A percentile compares a stretch with the other conserved stretches of the same genome.
These are phyloP conservation scores for Pyrrhoderma lamaoense DNA, from an alignment of 1,284 basidiomycete genomes.

Conservation along the genomic window DNA sequence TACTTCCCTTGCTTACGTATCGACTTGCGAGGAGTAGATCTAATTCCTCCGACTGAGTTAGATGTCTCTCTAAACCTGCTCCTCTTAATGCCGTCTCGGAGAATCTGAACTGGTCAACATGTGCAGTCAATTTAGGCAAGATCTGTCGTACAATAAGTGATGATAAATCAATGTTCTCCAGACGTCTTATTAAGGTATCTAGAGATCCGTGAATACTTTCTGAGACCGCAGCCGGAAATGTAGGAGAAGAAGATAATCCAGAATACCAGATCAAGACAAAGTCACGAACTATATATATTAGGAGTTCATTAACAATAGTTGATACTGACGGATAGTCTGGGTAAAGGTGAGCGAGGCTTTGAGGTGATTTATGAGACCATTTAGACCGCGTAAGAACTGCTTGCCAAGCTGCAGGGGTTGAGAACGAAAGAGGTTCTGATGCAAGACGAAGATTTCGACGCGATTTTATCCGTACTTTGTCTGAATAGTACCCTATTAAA, in stretches of 20 bases:
- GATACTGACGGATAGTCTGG: constrained; percentile 60
- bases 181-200: constrained; percentile 47
- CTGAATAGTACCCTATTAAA: constrained; percentile 50
- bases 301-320: constrained; percentile 63
- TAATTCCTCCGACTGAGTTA: constrained; percentile 81
- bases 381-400: constrained; percentile 74
- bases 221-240: constrained; percentile 84
- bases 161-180: constrained; percentile 63
- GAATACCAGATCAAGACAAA: constrained; percentile 85
- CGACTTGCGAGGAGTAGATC: constrained; percentile 77
- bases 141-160: constrained; percentile 77
- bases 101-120: constrained; percentile 86
- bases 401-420: constrained; percentile 88
- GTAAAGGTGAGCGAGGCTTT: constrained; percentile 52
- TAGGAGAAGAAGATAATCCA: constrained; percentile 74
- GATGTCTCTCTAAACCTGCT: constrained; percentile 63
- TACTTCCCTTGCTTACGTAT: constrained; percentile 60
- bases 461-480: constrained; percentile 26
- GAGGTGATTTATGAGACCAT: constrained; percentile 69
- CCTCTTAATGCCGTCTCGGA: constrained; percentile 81
- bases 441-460: constrained; percentile 39
- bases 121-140: constrained; percentile 79
- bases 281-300: constrained; percentile 73
- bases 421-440: constrained; percentile 70
- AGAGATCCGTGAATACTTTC: constrained; percentile 64